Evolutionary conservation across 1,284 basidiomycete genomes (phyloP).

Genomic region (Flammula alnicola): DNA sequence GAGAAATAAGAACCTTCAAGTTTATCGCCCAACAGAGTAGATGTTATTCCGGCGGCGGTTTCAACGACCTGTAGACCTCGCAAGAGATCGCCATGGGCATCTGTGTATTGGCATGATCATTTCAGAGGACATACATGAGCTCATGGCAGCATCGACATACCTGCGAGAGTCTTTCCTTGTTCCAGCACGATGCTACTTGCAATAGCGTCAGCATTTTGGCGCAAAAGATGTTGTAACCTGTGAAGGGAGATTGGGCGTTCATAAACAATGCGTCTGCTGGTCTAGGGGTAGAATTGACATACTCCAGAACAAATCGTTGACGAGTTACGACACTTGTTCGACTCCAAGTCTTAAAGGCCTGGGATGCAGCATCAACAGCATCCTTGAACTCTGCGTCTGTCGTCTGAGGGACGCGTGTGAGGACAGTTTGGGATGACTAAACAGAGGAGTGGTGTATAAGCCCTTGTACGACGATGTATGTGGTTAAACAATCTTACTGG

Average conservation of each 20-base stretch:
- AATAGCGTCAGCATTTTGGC: constrained; percentile 78
- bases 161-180: constrained; percentile 88
- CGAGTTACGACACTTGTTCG: constrained; percentile 84
- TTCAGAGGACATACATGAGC: constrained; percentile 2
- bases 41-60: constrained; percentile 83
- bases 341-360: constrained; percentile 92
- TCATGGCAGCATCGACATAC: constrained; percentile 38
- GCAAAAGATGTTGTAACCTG: constrained; percentile 82
- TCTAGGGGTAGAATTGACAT: constrained; percentile 27
- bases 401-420: constrained; percentile 91
- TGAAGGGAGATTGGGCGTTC: neutral
- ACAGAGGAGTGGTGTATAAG: constrained; percentile 6
- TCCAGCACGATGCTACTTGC: constrained; percentile 83
- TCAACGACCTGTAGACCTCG: constrained; percentile 97
- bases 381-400: constrained; percentile 82
- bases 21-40: constrained; percentile 86
- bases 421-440: constrained; percentile 86
- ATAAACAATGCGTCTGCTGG: constrained; percentile 5
- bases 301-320: constrained; percentile 92
- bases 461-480: constrained; percentile 2
- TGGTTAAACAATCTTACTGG: constrained; percentile 62
- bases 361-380: constrained; percentile 86
- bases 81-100: constrained; percentile 93
- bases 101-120: constrained; percentile 47
- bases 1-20: constrained; percentile 69